A percentile compares a stretch with the other conserved stretches of the same genome.
These are phyloP conservation scores for Boletus sp. DNA, from an alignment of 1,284 basidiomycete genomes.

Conservation along the genomic window DNA sequence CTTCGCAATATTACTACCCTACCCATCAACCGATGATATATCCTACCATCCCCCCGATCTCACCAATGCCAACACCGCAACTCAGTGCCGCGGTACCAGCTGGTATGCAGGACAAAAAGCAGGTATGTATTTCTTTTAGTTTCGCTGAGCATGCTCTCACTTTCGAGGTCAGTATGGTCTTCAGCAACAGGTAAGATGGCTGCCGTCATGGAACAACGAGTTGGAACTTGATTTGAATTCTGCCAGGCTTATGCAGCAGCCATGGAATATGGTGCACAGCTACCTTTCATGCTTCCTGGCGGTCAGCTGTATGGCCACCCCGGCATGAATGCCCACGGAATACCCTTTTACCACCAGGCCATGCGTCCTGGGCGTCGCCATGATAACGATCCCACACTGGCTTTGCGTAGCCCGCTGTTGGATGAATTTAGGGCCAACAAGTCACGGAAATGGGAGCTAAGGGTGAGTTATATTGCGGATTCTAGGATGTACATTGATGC, in stretches of 20 bases:
- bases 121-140: slow-evolving; percentile 39
- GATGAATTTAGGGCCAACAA: slow-evolving; percentile 86
- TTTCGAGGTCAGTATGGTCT: slow-evolving; percentile 41
- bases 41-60: slow-evolving; percentile 45
- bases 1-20: slow-evolving; percentile 62
- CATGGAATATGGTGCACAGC: slow-evolving; percentile 47
- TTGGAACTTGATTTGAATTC: slow-evolving; percentile 41
- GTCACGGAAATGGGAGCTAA: slow-evolving; percentile 74
- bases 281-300: slow-evolving; percentile 46
- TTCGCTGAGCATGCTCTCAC: slow-evolving; percentile 10
- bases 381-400: slow-evolving; percentile 33
- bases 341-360: slow-evolving; percentile 39
- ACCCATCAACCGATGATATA: slow-evolving; percentile 57
- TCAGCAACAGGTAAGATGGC: slow-evolving; percentile 44
- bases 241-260: slow-evolving; percentile 41
- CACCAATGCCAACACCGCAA: slow-evolving; percentile 51
- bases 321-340: slow-evolving; percentile 30
- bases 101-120: slow-evolving; percentile 55
- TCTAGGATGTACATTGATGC: slow-evolving; percentile 7
- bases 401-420: slow-evolving; percentile 64
- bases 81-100: slow-evolving; percentile 40
- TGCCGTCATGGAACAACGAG: slow-evolving; percentile 38
- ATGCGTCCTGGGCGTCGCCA: slow-evolving; percentile 42
- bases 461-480: slow-evolving; percentile 43
- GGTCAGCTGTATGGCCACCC: slow-evolving; percentile 40